Percentiles rank a stretch among this genome's conserved stretches.
phyloP scores from a whole-genome alignment of 1,284 basidiomycete genomes.

The Boletellus deceptivus region DNA sequence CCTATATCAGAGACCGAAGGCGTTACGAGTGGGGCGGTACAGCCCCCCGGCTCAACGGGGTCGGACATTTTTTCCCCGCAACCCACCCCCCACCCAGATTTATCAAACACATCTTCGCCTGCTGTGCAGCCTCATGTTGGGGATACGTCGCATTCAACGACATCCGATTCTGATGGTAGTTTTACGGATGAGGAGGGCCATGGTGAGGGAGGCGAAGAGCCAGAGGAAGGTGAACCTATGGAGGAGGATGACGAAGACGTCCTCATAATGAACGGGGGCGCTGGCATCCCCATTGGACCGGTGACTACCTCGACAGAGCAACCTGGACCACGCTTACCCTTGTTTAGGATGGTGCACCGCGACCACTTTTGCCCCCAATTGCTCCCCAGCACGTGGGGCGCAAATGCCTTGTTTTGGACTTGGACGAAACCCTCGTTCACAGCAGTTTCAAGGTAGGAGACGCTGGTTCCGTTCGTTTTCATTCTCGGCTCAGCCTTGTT shows the following conservation, averaged over 20 bases:
- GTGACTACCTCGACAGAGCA: slow-evolving; percentile 42
- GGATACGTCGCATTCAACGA: slow-evolving; percentile 32
- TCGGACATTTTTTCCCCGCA: slow-evolving; percentile 34
- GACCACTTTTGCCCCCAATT: slow-evolving; percentile 80
- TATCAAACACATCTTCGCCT: slow-evolving; percentile 19
- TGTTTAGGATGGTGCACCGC: slow-evolving; percentile 75
- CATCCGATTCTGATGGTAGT: slow-evolving; percentile 39
- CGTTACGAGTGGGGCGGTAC: slow-evolving; percentile 53
- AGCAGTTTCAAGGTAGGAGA: slow-evolving; percentile 81
- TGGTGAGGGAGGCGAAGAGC: slow-evolving; percentile 39
- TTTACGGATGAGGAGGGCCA: slow-evolving; percentile 52
- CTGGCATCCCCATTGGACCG: slow-evolving; percentile 78
- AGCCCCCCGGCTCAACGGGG: slow-evolving; percentile 54
- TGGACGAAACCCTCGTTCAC: slow-evolving; percentile 95
- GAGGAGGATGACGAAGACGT: slow-evolving; percentile 76
- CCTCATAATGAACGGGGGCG: slow-evolving; percentile 77
- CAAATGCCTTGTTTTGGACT: slow-evolving; percentile 92
- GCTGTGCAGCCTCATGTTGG: slow-evolving; percentile 27
- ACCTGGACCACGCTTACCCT: slow-evolving; percentile 4
- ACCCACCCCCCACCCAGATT: slow-evolving; percentile 25
- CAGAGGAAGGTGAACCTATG: slow-evolving; percentile 50
- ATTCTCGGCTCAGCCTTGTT: slow-evolving; percentile 10
- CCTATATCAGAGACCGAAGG: slow-evolving; percentile 52
- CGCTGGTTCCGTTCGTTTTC: not conserved
- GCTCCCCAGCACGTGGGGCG: slow-evolving; percentile 72